Evolutionary conservation across 768 basidiomycete species (phyloP).

Genomic region (Gloeophyllum trabeum): DNA sequence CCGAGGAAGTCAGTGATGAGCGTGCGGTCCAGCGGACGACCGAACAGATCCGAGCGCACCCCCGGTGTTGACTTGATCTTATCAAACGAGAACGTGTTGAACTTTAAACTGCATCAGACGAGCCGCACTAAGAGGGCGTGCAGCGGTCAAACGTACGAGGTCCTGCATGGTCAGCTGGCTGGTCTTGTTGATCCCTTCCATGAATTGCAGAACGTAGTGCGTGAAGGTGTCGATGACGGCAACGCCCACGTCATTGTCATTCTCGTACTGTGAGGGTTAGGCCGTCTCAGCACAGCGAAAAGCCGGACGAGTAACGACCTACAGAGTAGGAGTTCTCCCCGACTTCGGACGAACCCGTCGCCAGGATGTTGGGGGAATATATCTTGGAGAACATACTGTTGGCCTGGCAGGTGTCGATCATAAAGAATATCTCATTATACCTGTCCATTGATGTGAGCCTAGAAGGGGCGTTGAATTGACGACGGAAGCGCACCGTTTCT

Average conservation of each 20-base stretch:
- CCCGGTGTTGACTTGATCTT: constrained; percentile 81
- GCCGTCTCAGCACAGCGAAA: neutral
- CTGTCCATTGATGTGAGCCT: constrained; percentile 18
- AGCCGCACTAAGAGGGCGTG: neutral
- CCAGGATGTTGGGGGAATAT: constrained; percentile 88
- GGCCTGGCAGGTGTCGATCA: constrained; percentile 98
- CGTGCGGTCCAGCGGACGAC: constrained; percentile 45
- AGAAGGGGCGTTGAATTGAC: neutral
- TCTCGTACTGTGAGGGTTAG: constrained; percentile 55
- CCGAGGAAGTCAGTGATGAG: constrained; percentile 62
- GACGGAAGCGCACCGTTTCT: constrained; percentile 54
- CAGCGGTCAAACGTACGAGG: constrained; percentile 41
- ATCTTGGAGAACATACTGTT: constrained; percentile 91
- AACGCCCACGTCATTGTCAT: constrained; percentile 90
- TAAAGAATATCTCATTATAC: constrained; percentile 95
- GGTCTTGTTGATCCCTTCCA: constrained; percentile 91
- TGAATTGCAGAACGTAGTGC: constrained; percentile 81
- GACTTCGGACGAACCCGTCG: constrained; percentile 77
- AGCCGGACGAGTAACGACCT: constrained; percentile 13
- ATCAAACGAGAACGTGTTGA: constrained; percentile 62
- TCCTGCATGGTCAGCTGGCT: constrained; percentile 71
- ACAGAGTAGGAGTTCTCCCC: constrained; percentile 93
- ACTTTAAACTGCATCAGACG: constrained; percentile 32
- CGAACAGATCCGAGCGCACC: constrained; percentile 79
- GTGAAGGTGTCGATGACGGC: constrained; percentile 94